These are phyloP conservation scores for Fusarium compactum DNA, from an alignment of 2,329 filamentous ascomycete species.

Conservation along the genomic window DNA sequence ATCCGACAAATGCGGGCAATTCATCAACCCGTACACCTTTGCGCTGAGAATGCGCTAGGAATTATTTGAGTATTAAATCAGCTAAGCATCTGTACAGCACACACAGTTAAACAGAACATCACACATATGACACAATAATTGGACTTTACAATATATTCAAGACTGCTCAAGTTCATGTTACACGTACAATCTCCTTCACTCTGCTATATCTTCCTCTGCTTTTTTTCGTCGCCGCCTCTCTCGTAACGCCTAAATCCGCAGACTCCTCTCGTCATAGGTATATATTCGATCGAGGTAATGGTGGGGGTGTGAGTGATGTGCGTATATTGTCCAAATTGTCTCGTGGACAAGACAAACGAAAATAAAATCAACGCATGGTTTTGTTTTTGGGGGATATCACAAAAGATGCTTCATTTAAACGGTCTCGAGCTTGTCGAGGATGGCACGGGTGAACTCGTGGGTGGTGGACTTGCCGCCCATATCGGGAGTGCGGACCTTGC, in stretches of 20 bases:
- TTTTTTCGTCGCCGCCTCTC: conserved; percentile 26
- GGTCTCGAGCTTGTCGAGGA: conserved; percentile 94
- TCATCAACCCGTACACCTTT: neutral
- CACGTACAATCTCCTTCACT: conserved; percentile 44
- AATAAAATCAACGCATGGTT: conserved; percentile 34
- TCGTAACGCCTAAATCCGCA: conserved; percentile 40
- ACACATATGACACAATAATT: neutral
- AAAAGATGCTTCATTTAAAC: conserved; percentile 60
- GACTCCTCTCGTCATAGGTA: conserved; percentile 37
- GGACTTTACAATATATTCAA: conserved; percentile 45
- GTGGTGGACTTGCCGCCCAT: conserved; percentile 94
- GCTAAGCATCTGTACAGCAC: too few species aligned
- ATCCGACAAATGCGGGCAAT: neutral
- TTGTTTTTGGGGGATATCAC: conserved; percentile 43
- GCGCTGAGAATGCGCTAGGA: neutral
- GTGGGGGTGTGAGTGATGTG: conserved; percentile 16
- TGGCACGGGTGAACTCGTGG: conserved; percentile 93
- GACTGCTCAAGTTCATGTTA: conserved; percentile 45
- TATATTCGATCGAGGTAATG: conserved; percentile 39
- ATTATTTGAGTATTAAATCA: too few species aligned
- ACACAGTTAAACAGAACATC: neutral
- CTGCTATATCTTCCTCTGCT: conserved; percentile 20
- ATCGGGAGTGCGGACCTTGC: conserved; percentile 89
- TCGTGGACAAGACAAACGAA: conserved; percentile 30
- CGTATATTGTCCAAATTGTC: conserved; percentile 24